Evolutionary conservation across 2,329 filamentous ascomycete genomes (phyloP), one percentile per base, ranked within the genome.

Genomic region (Aspergillus fumigatiaffinis): DNA sequence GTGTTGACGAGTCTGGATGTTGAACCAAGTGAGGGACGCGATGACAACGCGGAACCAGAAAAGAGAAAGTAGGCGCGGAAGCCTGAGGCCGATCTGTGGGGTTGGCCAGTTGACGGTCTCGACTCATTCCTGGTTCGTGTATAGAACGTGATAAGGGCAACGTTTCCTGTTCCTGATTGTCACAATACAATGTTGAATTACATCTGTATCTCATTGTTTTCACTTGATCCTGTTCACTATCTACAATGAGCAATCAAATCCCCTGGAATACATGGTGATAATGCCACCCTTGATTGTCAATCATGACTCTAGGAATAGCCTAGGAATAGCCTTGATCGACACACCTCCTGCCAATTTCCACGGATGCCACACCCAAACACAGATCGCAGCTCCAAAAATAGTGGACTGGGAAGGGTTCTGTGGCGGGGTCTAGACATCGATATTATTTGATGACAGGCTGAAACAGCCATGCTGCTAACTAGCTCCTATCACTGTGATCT

Each of bases 311-410:
- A 32, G 1, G 4, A 4, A 25, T 25, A 25, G 23, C 23, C 23
- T 23, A 23, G 23, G 4, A 32, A 32, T 32, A 32, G 29, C 29
- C 29, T 12, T 32, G 52, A 57, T 60, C 55, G 42, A 52, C 56
- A 56, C 51, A 38, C 48, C 55, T 50, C 44, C 35, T 23, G 26
- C 26, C 49, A 46, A 46, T 46, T 46, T 46, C 42, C n/a, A 21
- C n/a, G n/a, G n/a, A 20, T 44, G 10, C 21, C n/a, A 21, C 41
- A 6, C 20, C 41, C 20, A 10, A 44, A 17, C 41, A 17, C 3
- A 21, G 52, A 51, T 53, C 56, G 53, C 28, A 53, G 32, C 38
- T 50, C 56, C 53, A 46, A 60, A 57, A 58, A 59, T 56, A 55
- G 50, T 50, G 9, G 17, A 17, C 35, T 25, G 14, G 32, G 32